Evolutionary conservation across 176 grass and related monocot species (phyloP), one percentile per base, ranked within the genome.

Genomic region (Carex littledalei): DNA sequence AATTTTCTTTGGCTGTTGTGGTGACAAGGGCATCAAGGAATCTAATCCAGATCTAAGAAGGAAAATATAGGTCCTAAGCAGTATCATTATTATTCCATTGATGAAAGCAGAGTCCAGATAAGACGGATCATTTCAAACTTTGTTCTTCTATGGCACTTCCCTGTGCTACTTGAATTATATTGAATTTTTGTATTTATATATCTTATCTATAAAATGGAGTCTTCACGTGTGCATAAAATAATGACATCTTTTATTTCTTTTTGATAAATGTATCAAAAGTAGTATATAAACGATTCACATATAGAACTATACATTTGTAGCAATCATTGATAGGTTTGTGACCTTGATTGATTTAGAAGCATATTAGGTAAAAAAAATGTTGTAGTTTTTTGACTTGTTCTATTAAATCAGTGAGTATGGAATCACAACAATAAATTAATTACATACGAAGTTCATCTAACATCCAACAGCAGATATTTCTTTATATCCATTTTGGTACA

Each of bases 11-110:
- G 94, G 94, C 87, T 78, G 84, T 89, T 93, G 84, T 85, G 87
- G 86, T 96, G 91, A 88, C 86, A 87, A 84, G 87, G 87, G 89
- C 90, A 93, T 91, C 89, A 87, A 90, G 86, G 94, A 96, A 96
- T 96, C 91, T 93, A 93, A 96, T 90, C 87, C 86, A 93, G 94
- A 91, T 91, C 89, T 90, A 86, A 79, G 80, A 90, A 61, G 47
- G 85, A 35, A 84, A 61, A 56, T 76, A 71, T 5, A 32, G 57
- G 29, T 78, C 58, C 14, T 78, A 82, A 83, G n/a, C 55, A 8
- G 39, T 58, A 83, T 81, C 67, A 71, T 87, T 82, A 67, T 83
- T 70, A 78, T 63, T 77, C 77, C 78, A 59, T 86, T 72, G 12
- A 59, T 78, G 56, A 83, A 68, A 83, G 57, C 85, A 35, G 39